Evolutionary conservation across 768 basidiomycete species (phyloP).

Genomic region (Leccinum disarticulatum): DNA sequence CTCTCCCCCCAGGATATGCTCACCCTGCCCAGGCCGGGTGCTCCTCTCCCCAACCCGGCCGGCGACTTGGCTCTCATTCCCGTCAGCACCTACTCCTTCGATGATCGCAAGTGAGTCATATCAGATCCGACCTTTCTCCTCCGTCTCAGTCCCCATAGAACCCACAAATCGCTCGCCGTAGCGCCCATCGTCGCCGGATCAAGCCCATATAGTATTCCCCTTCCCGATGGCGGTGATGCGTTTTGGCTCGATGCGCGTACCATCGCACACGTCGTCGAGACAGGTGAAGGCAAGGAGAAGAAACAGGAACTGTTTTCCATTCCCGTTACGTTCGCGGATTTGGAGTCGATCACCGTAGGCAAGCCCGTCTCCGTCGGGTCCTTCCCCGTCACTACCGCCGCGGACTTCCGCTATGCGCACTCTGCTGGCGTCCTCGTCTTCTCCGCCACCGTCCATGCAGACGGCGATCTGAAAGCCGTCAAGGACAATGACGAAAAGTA

Average conservation of each 20-base stretch:
- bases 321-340: conserved; percentile 45
- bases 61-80: conserved; percentile 71
- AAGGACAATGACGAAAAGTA: conserved; percentile 69
- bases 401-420: conserved; percentile 68
- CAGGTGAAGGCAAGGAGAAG: conserved; percentile 45
- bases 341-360: conserved; percentile 34
- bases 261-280: conserved; percentile 66
- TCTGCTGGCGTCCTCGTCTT: conserved; percentile 71
- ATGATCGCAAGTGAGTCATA: conserved; percentile 65
- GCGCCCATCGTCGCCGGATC: conserved; percentile 53
- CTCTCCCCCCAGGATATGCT: conserved; percentile 75
- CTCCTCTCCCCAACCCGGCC: conserved; percentile 61
- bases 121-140: neutral
- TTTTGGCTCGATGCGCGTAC: conserved; percentile 79
- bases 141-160: conserved; percentile 41
- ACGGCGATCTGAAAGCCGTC: conserved; percentile 69
- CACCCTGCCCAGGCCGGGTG: conserved; percentile 63
- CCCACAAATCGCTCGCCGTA: conserved; percentile 66
- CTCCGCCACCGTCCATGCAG: conserved; percentile 77
- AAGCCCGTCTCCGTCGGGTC: conserved; percentile 52
- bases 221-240: conserved; percentile 66
- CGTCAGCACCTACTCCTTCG: conserved; percentile 66
- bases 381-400: conserved; percentile 64
- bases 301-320: conserved; percentile 60
- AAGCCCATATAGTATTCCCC: conserved; percentile 53